Evolutionary conservation across 2,329 filamentous ascomycete genomes (phyloP), one percentile per base, ranked within the genome.

Genomic region (Grosmannia huntii): DNA sequence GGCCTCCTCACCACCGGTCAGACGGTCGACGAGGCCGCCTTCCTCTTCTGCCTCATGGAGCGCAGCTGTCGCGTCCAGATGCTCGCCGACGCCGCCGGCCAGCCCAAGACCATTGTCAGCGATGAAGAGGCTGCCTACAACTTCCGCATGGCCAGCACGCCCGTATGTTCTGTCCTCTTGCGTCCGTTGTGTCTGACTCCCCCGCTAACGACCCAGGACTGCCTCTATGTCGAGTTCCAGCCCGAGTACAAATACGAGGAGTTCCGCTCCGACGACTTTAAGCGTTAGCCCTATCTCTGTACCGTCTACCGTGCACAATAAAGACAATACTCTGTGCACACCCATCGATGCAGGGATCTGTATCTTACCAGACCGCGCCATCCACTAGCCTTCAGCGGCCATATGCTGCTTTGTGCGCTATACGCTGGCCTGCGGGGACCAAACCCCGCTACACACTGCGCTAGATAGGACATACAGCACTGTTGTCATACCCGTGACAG

Each of bases 21-120:
- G 2, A 85, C 82, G 0, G 81, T 85, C 5, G 83, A 85, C 62
- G 82, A 85, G 66, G 82, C 82, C 0, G 80, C 80, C 0, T 84
- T 79, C 64, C 66, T 84, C 28, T 84, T 83, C 66, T 76, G 75
- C 1, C 68, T 80, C n/a, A 75, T 84, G 70, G 83, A 85, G 73
- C 81, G 19, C 80, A 85, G 79, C 11, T 90, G 86, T 63, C 76
- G 83, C 57, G 75, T 85, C 11, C 87, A 90, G 66, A 67, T 85
- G 50, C 68, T 76, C 60, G 76, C 77, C 11, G 82, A 85, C 65
- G 80, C 81, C 0, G 81, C 82, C 9, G 60, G 62, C 9, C 23
- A 38, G 19, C 33, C 53, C 12, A 62, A 62, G 65, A 62, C 59
- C 46, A 14, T 70, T 57, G 69, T 72, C 60, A 66, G 64, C 57